These are phyloP conservation scores for Cicer yamashitae DNA, from an alignment of 306 rosid genomes.

Conservation along the genomic window DNA sequence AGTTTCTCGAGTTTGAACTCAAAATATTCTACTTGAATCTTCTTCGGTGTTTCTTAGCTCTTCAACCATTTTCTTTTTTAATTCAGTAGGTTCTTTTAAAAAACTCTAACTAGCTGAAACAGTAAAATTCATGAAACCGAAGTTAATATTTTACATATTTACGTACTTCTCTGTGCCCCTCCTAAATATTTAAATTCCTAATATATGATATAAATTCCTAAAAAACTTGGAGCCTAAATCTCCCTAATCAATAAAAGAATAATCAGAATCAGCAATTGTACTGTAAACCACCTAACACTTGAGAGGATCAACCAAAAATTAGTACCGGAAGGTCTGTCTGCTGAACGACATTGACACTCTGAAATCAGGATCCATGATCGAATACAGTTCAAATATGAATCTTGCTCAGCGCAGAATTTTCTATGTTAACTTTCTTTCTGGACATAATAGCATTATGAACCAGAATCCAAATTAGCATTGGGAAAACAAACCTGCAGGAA, in stretches of 20 bases:
- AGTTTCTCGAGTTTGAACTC: no score
- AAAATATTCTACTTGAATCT: no score
- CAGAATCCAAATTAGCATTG: constrained; percentile 60
- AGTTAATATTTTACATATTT: constrained; percentile 25
- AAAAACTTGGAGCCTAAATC: constrained; percentile 22
- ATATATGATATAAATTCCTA: neutral
- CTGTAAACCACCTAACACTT: constrained; percentile 17
- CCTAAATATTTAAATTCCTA: constrained; percentile 14
- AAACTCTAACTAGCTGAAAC: neutral
- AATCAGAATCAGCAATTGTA: constrained; percentile 17
- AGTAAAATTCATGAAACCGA: neutral
- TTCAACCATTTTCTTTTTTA: no score
- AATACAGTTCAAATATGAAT: constrained; percentile 38
- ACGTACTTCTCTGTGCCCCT: neutral
- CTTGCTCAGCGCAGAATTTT: constrained; percentile 35
- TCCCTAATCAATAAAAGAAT: neutral
- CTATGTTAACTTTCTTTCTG: neutral
- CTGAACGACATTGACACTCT: constrained; percentile 22
- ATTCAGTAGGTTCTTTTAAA: neutral
- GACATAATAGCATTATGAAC: constrained; percentile 46
- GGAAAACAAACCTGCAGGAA: constrained; percentile 64
- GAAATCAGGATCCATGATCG: constrained; percentile 19
- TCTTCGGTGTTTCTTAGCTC: no score
- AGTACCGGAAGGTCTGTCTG: constrained; percentile 11
- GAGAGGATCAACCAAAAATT: constrained; percentile 21